Evolutionary conservation across 2,329 filamentous ascomycete species (phyloP).

Genomic region (Epichloe festucae): DNA sequence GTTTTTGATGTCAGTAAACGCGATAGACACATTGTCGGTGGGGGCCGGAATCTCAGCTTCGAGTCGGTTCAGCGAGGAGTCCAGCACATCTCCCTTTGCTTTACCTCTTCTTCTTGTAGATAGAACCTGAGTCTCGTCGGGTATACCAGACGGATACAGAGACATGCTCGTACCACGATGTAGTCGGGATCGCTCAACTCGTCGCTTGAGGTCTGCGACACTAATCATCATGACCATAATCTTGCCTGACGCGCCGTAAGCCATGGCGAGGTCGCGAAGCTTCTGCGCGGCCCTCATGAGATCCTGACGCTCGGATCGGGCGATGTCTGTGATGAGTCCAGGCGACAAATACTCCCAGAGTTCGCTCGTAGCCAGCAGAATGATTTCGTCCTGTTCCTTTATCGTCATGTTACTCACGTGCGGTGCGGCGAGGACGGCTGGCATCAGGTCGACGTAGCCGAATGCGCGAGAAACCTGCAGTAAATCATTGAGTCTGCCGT

Average conservation of each 20-base stretch:
- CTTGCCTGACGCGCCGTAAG: constrained; percentile 86
- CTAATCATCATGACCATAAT: constrained; percentile 99
- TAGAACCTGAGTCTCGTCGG: constrained; percentile 55
- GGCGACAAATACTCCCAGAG: constrained; percentile 91
- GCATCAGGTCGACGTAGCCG: constrained; percentile 86
- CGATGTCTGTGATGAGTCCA: constrained; percentile 83
- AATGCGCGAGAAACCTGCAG: constrained; percentile 90
- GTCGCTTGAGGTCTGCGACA: constrained; percentile 77
- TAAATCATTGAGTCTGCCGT: constrained; percentile 83
- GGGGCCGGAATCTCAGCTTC: constrained; percentile 87
- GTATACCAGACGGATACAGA: constrained; percentile 62
- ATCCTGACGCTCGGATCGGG: constrained; percentile 72
- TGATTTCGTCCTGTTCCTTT: constrained; percentile 82
- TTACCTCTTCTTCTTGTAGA: constrained; percentile 53
- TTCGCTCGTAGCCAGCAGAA: constrained; percentile 80
- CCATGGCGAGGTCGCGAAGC: constrained; percentile 85
- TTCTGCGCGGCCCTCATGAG: constrained; percentile 94
- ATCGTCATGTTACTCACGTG: constrained; percentile 67
- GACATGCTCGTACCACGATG: constrained; percentile 75
- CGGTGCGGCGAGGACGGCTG: constrained; percentile 82
- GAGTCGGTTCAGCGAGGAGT: constrained; percentile 76
- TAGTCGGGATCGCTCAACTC: constrained; percentile 57
- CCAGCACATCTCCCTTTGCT: constrained; percentile 52
- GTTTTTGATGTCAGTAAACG: constrained; percentile 98
- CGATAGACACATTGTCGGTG: constrained; percentile 79